These are phyloP conservation scores for Glycine latifolia DNA, from an alignment of 306 rosid genomes.

Conservation along the genomic window DNA sequence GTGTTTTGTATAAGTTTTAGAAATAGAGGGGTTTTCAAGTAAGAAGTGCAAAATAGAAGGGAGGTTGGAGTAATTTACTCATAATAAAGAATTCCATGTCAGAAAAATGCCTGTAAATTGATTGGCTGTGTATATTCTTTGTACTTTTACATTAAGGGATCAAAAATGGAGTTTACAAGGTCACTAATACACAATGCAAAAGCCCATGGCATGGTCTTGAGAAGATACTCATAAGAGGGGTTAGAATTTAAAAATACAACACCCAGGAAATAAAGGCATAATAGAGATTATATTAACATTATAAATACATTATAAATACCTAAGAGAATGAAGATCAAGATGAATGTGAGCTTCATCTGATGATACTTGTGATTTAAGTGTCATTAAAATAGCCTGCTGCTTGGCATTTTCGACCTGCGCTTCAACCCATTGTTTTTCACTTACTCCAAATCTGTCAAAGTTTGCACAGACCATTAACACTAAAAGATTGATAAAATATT, in stretches of 20 bases:
- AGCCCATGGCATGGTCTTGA: conserved; percentile 19
- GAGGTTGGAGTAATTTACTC: conserved; percentile 13
- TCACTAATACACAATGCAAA: conserved; percentile 34
- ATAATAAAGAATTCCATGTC: conserved; percentile 1
- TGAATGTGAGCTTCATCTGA: conserved; percentile 98
- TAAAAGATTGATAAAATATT: conserved; percentile 22
- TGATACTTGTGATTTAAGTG: conserved; percentile 88
- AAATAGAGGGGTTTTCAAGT: not conserved
- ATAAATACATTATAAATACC: conserved; percentile 53
- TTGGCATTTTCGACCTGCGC: conserved; percentile 97
- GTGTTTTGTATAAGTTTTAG: not conserved
- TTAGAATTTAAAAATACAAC: conserved; percentile 33
- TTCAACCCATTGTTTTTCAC: conserved; percentile 99
- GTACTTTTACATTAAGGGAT: conserved; percentile 18
- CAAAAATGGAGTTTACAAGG: conserved; percentile 9
- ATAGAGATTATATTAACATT: conserved; percentile 35
- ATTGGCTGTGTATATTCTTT: conserved; percentile 7
- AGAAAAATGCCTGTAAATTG: conserved; percentile 34
- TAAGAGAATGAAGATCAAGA: conserved; percentile 94
- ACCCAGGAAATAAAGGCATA: conserved; percentile 24
- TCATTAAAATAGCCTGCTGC: conserved; percentile 88
- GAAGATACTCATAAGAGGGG: conserved; percentile 13
- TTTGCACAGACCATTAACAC: conserved; percentile 35
- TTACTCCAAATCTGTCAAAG: conserved; percentile 88
- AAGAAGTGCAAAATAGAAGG: not conserved